These are phyloP conservation scores for Verticillium nubilum DNA, from an alignment of 2,329 filamentous ascomycete genomes.

Conservation along the genomic window DNA sequence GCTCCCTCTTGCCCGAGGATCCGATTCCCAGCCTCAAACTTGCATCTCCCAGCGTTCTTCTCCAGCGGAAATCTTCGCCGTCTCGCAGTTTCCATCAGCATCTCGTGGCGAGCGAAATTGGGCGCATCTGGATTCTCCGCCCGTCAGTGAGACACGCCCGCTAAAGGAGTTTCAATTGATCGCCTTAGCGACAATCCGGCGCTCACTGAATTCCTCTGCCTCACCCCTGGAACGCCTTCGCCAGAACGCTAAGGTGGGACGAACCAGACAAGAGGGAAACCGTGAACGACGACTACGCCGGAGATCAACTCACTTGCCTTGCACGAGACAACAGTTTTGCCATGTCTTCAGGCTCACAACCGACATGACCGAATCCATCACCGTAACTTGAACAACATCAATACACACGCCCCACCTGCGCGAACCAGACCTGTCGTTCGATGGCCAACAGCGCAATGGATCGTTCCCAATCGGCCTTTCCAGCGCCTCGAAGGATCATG, in stretches of 20 bases:
- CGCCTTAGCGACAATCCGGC: not conserved
- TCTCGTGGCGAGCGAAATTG: not conserved
- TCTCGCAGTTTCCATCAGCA: not conserved
- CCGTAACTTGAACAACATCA: not conserved
- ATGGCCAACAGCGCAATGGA: not conserved
- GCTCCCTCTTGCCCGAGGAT: not conserved
- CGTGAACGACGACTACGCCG: not conserved
- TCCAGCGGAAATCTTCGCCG: not conserved
- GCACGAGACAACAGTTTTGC: not conserved
- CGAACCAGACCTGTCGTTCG: not conserved
- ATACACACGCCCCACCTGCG: not conserved
- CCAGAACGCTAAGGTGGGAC: not conserved
- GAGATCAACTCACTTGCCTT: not conserved
- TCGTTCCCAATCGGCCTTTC: slow-evolving; percentile 8
- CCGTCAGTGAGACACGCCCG: not conserved
- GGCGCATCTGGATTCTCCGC: not conserved
- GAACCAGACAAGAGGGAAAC: not conserved
- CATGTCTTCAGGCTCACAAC: not conserved
- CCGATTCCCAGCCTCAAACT: not conserved
- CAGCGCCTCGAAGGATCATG: slow-evolving; percentile 26
- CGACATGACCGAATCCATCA: not conserved
- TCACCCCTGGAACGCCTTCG: not conserved
- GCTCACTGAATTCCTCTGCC: not conserved
- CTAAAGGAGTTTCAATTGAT: not conserved
- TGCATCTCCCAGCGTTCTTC: not conserved